Evolutionary conservation across 164 flowering plant genomes (phyloP).

Genomic region (Berberis thunbergii): DNA sequence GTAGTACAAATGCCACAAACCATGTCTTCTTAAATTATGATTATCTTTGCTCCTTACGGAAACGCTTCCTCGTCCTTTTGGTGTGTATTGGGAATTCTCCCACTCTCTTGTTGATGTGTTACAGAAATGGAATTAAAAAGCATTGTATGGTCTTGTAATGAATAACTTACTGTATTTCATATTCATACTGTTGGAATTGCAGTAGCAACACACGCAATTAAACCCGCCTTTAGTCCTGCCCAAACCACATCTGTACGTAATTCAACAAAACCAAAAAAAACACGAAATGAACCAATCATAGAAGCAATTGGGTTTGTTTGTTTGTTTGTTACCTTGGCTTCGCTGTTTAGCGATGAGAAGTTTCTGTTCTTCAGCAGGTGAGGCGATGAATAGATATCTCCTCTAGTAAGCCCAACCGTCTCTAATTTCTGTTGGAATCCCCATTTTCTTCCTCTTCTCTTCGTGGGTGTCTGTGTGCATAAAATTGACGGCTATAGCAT

Average conservation of each 20-base stretch:
- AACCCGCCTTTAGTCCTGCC: conserved; percentile 72
- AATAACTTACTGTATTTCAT: no score
- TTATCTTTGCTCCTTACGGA: no score
- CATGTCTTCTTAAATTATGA: no score
- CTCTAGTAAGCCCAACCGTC: conserved; percentile 20
- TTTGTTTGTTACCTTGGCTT: conserved; percentile 17
- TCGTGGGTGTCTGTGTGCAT: no score
- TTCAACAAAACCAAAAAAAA: neutral
- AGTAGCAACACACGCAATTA: conserved; percentile 47
- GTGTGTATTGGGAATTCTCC: no score
- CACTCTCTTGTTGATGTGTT: no score
- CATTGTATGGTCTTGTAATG: no score
- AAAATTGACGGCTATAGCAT: no score
- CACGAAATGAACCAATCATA: neutral
- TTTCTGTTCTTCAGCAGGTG: conserved; percentile 29
- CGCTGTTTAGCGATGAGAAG: conserved; percentile 17
- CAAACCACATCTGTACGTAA: conserved; percentile 61
- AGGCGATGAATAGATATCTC: conserved; percentile 20
- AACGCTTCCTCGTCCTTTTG: no score
- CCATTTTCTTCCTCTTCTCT: conserved; percentile 13
- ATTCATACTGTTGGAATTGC: conserved; percentile 69
- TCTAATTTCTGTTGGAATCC: conserved; percentile 28
- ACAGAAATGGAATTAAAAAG: no score
- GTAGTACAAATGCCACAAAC: no score
- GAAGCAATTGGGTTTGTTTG: neutral